These are phyloP conservation scores for Hemileia vastatrix DNA, from an alignment of 1,284 basidiomycete genomes.

Conservation along the genomic window DNA sequence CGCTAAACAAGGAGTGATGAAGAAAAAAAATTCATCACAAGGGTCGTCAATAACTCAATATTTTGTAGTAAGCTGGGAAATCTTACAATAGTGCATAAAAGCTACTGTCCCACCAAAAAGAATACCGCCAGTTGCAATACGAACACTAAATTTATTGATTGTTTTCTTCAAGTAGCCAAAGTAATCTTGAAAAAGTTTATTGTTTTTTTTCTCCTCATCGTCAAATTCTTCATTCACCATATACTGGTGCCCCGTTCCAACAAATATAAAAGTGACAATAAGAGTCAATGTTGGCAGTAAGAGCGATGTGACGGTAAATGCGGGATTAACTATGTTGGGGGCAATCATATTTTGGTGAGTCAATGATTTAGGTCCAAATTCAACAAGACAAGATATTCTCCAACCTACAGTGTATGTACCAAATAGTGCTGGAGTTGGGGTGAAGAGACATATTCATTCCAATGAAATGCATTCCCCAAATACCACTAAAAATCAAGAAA, in stretches of 20 bases:
- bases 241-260: slow-evolving; percentile 5
- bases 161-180: no score
- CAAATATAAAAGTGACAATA: slow-evolving; percentile 7
- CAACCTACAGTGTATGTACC: slow-evolving; percentile 15
- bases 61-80: neutral
- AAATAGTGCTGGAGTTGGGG: neutral
- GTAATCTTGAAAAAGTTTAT: neutral
- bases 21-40: slow-evolving; percentile 50
- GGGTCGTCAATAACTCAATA: neutral
- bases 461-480: slow-evolving; percentile 19
- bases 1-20: slow-evolving; percentile 23
- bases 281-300: slow-evolving; percentile 16
- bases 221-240: slow-evolving; percentile 5
- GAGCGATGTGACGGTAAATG: slow-evolving; percentile 9
- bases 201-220: neutral
- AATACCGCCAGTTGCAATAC: slow-evolving; percentile 47
- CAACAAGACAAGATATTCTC: neutral
- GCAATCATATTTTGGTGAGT: neutral
- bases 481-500: neutral
- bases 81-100: slow-evolving; percentile 18
- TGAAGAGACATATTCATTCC: slow-evolving; percentile 15
- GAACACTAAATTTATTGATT: slow-evolving; percentile 1
- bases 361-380: neutral
- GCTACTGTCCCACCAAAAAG: slow-evolving; percentile 67
- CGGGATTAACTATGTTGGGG: slow-evolving; percentile 3